These are phyloP conservation scores for Candida odintsovae DNA, from an alignment of 805 yeast genomes.

Conservation along the genomic window DNA sequence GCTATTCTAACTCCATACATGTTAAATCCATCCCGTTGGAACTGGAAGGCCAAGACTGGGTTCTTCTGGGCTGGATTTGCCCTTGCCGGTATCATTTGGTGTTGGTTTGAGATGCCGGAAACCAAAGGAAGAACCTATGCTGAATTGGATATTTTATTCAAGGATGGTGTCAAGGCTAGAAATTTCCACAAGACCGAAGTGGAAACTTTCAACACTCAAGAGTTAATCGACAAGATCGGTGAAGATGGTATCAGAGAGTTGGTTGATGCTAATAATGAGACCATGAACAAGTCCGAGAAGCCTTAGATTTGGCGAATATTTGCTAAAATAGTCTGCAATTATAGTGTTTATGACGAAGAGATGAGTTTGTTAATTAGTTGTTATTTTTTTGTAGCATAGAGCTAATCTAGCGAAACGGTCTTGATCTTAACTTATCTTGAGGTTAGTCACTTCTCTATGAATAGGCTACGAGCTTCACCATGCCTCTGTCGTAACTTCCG, in stretches of 20 bases:
- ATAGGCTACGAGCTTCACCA: too few relatives aligned
- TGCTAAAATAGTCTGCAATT: too few relatives aligned
- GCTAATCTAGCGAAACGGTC: too few relatives aligned
- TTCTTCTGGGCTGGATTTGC: conserved; percentile 38
- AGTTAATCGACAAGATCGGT: conserved; percentile 14
- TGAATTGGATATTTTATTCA: conserved; percentile 49
- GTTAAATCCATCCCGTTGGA: conserved; percentile 39
- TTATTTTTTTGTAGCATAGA: too few relatives aligned
- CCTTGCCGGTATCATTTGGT: conserved; percentile 30
- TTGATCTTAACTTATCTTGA: too few relatives aligned
- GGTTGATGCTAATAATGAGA: conserved; percentile 5
- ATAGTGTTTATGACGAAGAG: not conserved
- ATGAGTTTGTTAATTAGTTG: too few relatives aligned
- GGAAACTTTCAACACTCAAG: conserved; percentile 17
- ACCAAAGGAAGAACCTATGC: conserved; percentile 49
- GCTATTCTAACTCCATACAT: conserved; percentile 39
- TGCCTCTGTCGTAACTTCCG: too few relatives aligned
- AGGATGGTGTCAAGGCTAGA: conserved; percentile 25
- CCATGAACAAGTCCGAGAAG: not conserved
- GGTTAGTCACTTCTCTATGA: too few relatives aligned
- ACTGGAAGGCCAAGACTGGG: conserved; percentile 39
- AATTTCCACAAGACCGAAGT: conserved; percentile 23
- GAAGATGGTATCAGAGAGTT: conserved; percentile 14
- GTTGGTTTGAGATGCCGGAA: conserved; percentile 51
- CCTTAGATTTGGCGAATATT: too few relatives aligned